These are phyloP conservation scores for Euphorbia schlechtendalii DNA, from an alignment of 441 rosid genomes.

Conservation along the genomic window DNA sequence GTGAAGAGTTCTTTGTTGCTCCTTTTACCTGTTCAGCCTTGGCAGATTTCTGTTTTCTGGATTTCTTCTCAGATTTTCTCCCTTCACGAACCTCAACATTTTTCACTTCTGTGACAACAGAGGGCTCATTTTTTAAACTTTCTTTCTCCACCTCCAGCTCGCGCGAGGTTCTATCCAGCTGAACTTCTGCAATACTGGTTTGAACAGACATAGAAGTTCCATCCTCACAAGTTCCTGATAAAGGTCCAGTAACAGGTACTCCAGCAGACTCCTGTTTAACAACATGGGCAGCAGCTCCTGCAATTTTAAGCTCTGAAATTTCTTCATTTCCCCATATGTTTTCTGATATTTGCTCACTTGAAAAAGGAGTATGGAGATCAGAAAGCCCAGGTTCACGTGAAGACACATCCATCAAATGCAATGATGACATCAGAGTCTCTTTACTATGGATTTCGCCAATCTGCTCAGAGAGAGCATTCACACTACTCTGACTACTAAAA, in stretches of 20 bases:
- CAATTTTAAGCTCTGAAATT: conserved; percentile 14
- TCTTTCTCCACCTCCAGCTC: conserved; percentile 34
- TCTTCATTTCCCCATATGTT: conserved; percentile 25
- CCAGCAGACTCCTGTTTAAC: conserved; percentile 18
- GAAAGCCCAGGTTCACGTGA: conserved; percentile 24
- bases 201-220: conserved; percentile 25
- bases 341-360: conserved; percentile 30
- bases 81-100: conserved; percentile 48
- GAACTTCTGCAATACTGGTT: conserved; percentile 26
- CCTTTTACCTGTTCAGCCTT: conserved; percentile 64
- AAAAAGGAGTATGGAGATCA: conserved; percentile 22
- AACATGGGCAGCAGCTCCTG: conserved; percentile 22
- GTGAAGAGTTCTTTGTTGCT: conserved; percentile 31
- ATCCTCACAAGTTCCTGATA: conserved; percentile 27
- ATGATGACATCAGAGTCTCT: conserved; percentile 33
- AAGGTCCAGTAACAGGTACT: conserved; percentile 19
- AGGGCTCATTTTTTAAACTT: conserved; percentile 25
- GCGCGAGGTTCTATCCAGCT: conserved; percentile 21
- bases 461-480: conserved; percentile 33
- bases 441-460: conserved; percentile 32
- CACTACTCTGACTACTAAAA: conserved; percentile 33
- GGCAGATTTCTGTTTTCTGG: conserved; percentile 68
- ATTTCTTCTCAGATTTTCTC: conserved; percentile 76
- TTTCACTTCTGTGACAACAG: conserved; percentile 32
- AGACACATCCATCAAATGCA: conserved; percentile 22